phyloP scores from a whole-genome alignment of 2,329 filamentous ascomycete species.

The Hymenoscyphus linearis region DNA sequence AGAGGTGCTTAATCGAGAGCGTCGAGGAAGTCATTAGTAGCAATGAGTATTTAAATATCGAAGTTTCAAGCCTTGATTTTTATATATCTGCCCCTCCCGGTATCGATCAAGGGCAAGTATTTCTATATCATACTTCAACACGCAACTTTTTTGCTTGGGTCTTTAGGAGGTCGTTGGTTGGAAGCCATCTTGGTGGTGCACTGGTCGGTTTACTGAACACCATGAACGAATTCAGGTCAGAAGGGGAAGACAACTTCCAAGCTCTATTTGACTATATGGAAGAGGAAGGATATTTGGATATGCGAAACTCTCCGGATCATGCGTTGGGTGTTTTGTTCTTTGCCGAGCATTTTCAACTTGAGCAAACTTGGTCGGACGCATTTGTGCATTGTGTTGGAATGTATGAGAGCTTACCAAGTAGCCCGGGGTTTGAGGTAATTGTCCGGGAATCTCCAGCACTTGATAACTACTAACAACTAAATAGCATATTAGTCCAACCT shows the following conservation, averaged over 20 bases:
- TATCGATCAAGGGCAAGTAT: conserved; percentile 47
- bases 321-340: conserved; percentile 63
- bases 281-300: conserved; percentile 62
- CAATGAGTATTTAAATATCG: conserved; percentile 7
- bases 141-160: conserved; percentile 74
- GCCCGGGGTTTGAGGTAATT: conserved; percentile 57
- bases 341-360: conserved; percentile 59
- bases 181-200: conserved; percentile 57
- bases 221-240: conserved; percentile 56
- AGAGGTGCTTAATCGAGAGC: conserved; percentile 40
- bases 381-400: conserved; percentile 78
- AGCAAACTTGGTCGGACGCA: conserved; percentile 64
- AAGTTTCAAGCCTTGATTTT: conserved; percentile 43
- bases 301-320: conserved; percentile 61
- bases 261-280: conserved; percentile 64
- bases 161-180: conserved; percentile 60
- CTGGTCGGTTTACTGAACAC: conserved; percentile 60
- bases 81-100: conserved; percentile 62
- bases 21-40: conserved; percentile 12
- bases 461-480: neutral
- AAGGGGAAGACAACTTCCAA: conserved; percentile 48
- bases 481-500: conserved; percentile 46
- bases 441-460: neutral
- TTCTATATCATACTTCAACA: conserved; percentile 61
- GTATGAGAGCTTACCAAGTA: conserved; percentile 53